A percentile compares a stretch with the other conserved stretches of the same genome.
phyloP scores from a whole-genome alignment of 768 basidiomycete species.

The Tricholoma matsutake region DNA sequence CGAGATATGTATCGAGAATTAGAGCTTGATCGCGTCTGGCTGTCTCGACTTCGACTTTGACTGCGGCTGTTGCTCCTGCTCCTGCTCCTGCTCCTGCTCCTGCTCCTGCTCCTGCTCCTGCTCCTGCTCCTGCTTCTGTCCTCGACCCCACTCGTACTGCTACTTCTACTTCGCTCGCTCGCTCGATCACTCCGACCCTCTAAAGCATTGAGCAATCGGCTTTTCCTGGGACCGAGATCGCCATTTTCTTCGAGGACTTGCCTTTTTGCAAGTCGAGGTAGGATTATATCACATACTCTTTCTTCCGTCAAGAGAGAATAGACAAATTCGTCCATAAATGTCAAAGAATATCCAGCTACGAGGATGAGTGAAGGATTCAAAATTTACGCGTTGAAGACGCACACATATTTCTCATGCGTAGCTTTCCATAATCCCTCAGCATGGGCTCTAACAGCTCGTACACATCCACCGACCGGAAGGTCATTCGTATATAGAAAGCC shows the following conservation, averaged over 20 bases:
- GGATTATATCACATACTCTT: conserved; percentile 92
- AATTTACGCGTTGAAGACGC: conserved; percentile 22
- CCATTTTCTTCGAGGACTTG: conserved; percentile 88
- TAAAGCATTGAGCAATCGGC: conserved; percentile 85
- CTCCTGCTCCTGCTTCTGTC: conserved; percentile 25
- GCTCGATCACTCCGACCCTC: conserved; percentile 64
- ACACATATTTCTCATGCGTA: conserved; percentile 82
- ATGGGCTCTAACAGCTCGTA: conserved; percentile 93
- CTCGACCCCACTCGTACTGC: conserved; percentile 35
- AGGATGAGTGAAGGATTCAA: conserved; percentile 6
- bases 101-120: not conserved
- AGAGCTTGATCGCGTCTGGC: conserved; percentile 39
- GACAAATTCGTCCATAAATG: conserved; percentile 91
- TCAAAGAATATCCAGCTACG: conserved; percentile 80
- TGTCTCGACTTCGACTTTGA: conserved; percentile 20
- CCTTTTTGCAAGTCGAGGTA: conserved; percentile 86
- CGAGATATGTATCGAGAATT: conserved; percentile 63
- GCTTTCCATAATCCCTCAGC: conserved; percentile 89
- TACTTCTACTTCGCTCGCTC: conserved; percentile 39
- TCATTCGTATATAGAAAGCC: conserved; percentile 92
- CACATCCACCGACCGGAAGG: conserved; percentile 85
- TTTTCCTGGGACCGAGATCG: conserved; percentile 82
- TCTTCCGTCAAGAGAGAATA: conserved; percentile 84
- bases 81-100: conserved; percentile 15
- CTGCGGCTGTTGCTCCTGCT: conserved; percentile 28